Evolutionary conservation across 2,329 filamentous ascomycete species (phyloP).

Genomic region (Cercospora berteroae): DNA sequence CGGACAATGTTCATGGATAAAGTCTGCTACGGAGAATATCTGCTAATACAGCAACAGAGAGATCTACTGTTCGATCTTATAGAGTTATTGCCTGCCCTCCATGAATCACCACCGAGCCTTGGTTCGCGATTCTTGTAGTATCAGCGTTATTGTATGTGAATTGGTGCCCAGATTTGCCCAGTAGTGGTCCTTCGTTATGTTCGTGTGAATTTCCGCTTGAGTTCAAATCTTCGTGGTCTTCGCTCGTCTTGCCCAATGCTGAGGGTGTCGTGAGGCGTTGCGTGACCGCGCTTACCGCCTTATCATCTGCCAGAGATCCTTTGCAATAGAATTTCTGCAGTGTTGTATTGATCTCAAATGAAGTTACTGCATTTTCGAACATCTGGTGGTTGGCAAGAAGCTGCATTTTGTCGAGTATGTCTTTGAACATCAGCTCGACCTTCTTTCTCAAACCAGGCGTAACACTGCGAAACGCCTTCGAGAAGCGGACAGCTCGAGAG

Average conservation of each 20-base stretch:
- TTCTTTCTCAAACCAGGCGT: neutral
- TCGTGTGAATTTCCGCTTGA: neutral
- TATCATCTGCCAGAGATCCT: neutral
- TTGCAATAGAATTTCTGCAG: neutral
- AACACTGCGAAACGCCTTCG: neutral
- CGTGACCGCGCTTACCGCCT: neutral
- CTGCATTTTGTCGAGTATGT: slow-evolving; percentile 1
- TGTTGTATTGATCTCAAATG: neutral
- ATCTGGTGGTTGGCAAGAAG: slow-evolving; percentile 3
- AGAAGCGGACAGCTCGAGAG: neutral
- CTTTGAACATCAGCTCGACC: neutral
- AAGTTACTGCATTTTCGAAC: slow-evolving; percentile 3
- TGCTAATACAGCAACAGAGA: neutral
- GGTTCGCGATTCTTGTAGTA: neutral
- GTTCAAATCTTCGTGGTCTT: neutral
- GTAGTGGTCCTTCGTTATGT: neutral
- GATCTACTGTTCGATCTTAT: neutral
- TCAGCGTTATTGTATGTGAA: slow-evolving; percentile 1
- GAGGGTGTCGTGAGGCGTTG: neutral
- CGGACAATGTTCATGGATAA: neutral
- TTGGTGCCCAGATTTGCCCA: neutral
- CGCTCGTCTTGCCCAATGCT: neutral
- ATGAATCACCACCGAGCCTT: neutral
- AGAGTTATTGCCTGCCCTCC: slow-evolving; percentile 1
- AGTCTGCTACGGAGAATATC: neutral